These are phyloP conservation scores for Sanghuangporus sanghuang DNA, from an alignment of 1,284 basidiomycete species.

Conservation along the genomic window DNA sequence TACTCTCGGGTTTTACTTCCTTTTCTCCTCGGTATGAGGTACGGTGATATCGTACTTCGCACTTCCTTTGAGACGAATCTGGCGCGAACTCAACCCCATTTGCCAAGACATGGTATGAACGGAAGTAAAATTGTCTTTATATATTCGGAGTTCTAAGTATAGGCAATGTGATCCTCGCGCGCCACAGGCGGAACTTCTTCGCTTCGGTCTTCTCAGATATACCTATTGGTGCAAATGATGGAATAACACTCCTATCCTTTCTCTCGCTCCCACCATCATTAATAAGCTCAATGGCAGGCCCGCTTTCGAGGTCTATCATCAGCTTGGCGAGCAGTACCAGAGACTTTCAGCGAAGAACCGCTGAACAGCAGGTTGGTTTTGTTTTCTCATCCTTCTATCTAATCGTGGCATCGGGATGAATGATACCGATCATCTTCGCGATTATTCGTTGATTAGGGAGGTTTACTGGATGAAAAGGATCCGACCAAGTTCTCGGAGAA, in stretches of 20 bases:
- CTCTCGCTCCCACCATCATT: background rate
- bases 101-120: too few relatives aligned
- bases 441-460: conserved; percentile 44
- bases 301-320: background rate
- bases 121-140: too few relatives aligned
- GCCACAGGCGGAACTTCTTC: too few relatives aligned
- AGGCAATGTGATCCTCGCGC: too few relatives aligned
- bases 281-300: background rate
- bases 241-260: background rate
- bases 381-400: background rate
- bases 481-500: conserved; percentile 57
- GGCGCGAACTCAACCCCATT: too few relatives aligned
- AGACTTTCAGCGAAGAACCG: background rate
- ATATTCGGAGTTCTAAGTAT: too few relatives aligned
- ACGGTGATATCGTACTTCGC: too few relatives aligned
- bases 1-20: too few relatives aligned
- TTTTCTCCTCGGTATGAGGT: too few relatives aligned
- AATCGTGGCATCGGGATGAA: background rate
- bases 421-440: background rate
- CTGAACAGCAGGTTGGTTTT: background rate
- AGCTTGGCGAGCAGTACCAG: background rate
- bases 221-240: background rate
- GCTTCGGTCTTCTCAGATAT: background rate
- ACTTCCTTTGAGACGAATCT: too few relatives aligned
- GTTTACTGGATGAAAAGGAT: conserved; percentile 67